Evolutionary conservation across 257 asterid genomes (phyloP).

Genomic region (Penstemon davidsonii): DNA sequence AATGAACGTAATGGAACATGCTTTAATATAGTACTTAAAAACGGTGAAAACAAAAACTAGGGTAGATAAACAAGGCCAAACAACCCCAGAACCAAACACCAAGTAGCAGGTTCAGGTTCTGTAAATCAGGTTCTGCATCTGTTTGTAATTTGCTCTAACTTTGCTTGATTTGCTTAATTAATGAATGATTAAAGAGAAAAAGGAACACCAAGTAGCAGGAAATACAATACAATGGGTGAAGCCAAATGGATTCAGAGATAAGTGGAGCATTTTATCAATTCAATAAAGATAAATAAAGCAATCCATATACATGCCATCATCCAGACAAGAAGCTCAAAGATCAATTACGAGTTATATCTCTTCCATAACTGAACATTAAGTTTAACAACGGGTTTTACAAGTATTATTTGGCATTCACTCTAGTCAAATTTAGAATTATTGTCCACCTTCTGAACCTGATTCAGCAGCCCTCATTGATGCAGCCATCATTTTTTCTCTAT

Average conservation of each 20-base stretch:
- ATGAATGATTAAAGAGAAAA: neutral
- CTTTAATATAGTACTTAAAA: too few relatives aligned
- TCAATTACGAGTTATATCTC: neutral
- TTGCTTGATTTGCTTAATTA: too few relatives aligned
- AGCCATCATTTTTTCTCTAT: conserved; percentile 71
- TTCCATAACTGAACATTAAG: conserved; percentile 3
- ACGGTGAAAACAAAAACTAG: too few relatives aligned
- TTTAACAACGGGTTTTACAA: neutral
- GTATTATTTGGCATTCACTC: neutral
- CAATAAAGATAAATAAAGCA: neutral
- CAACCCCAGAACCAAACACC: too few relatives aligned
- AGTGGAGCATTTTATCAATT: conserved; percentile 11
- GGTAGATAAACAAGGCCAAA: too few relatives aligned
- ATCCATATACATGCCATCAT: conserved; percentile 10
- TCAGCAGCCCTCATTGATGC: conserved; percentile 58
- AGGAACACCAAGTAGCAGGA: neutral
- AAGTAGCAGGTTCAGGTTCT: too few relatives aligned
- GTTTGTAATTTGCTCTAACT: too few relatives aligned
- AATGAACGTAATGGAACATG: too few relatives aligned
- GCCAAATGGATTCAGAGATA: conserved; percentile 2
- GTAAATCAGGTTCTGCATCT: too few relatives aligned
- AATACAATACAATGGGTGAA: neutral
- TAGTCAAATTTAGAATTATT: conserved; percentile 29
- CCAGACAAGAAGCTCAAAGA: conserved; percentile 8
- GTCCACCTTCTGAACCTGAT: conserved; percentile 42